Conservation (phyloP, 257 asterid genomes). For the Solanum lycopersicoides region DNA sequence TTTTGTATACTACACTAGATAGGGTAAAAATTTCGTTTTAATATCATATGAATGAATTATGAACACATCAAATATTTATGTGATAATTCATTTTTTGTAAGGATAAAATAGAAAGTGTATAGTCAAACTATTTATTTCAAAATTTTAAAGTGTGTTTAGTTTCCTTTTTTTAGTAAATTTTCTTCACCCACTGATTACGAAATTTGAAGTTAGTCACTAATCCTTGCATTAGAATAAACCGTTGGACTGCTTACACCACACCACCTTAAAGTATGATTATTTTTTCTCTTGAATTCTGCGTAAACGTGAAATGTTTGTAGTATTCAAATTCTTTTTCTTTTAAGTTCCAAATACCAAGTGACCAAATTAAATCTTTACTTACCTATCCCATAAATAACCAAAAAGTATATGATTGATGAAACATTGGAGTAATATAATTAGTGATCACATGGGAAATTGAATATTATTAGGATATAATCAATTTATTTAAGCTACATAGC, state of each 20-base stretch:
- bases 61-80: neutral
- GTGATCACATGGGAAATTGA: neutral
- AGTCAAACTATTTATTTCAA: no score
- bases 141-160: neutral
- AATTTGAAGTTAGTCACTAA: no score
- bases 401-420: neutral
- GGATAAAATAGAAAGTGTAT: neutral
- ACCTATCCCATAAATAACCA: neutral
- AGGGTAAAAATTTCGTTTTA: neutral
- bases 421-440: neutral
- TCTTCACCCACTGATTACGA: no score
- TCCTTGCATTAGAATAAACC: neutral
- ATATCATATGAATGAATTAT: neutral
- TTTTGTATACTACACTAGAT: neutral
- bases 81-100: neutral
- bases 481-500: neutral
- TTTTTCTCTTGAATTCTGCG: rapidly evolving
- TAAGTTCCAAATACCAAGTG: neutral
- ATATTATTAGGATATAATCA: neutral
- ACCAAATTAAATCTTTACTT: neutral
- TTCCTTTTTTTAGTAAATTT: no score
- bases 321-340: neutral
- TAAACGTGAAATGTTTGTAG: neutral
- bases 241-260: neutral
- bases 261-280: neutral